Evolutionary conservation across 2,329 filamentous ascomycete genomes (phyloP).

Genomic region (Neopestalotiopsis sp.): DNA sequence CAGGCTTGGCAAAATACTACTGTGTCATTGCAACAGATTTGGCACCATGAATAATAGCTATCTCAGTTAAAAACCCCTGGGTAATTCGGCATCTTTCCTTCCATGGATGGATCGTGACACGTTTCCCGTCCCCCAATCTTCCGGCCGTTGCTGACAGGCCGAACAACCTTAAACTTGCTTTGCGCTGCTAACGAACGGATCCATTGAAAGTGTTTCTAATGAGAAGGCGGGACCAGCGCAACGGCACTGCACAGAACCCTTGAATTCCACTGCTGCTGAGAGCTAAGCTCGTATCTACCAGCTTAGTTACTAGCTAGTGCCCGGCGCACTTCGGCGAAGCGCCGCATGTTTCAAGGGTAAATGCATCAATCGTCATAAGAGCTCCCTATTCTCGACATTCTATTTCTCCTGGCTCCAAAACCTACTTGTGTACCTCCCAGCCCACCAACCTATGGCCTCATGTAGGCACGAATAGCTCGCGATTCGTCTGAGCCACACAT

Average conservation of each 20-base stretch:
- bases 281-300: not conserved
- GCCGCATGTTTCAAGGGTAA: constrained; percentile 7
- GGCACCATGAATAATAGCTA: not conserved
- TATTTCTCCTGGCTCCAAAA: not conserved
- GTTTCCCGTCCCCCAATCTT: not conserved
- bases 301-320: not conserved
- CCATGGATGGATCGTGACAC: not conserved
- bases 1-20: not conserved
- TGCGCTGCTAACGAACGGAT: not conserved
- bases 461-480: not conserved
- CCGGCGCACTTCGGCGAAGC: not conserved
- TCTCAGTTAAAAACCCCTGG: not conserved
- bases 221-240: not conserved
- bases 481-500: not conserved
- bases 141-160: not conserved
- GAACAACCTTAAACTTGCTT: not conserved
- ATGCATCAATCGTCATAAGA: constrained; percentile 1
- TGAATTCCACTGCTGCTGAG: too few relatives aligned
- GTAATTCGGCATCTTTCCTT: not conserved
- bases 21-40: not conserved
- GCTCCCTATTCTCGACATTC: too few relatives aligned
- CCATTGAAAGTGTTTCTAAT: not conserved
- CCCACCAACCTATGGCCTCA: not conserved
- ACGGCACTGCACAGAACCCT: not conserved
- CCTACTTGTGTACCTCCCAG: not conserved